Conservation (phyloP, 2,329 filamentous ascomycete species). For the Botrytis fragariae region DNA sequence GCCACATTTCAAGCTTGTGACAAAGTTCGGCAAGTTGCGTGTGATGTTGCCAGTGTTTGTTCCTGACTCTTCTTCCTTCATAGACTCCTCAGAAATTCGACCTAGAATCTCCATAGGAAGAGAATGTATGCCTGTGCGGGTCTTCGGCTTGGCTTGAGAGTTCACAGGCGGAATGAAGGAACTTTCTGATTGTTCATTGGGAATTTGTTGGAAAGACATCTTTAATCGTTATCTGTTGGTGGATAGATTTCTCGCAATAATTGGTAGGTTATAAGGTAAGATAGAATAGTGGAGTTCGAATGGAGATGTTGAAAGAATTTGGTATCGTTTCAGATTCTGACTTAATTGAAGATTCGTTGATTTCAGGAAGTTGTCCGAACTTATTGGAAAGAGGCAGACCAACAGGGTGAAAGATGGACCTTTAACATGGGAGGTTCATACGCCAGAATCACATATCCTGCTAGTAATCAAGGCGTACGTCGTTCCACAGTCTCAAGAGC, state of each 20-base stretch:
- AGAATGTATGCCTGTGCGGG: neutral
- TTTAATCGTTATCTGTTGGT: neutral
- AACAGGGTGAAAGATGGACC: neutral
- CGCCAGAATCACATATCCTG: too few relatives aligned
- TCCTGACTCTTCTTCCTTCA: neutral
- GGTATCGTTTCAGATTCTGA: neutral
- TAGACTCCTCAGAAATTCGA: neutral
- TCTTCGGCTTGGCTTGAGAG: neutral
- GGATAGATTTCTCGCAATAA: neutral
- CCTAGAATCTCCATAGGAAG: neutral
- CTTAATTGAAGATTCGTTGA: neutral
- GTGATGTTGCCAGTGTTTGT: neutral
- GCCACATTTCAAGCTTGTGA: neutral
- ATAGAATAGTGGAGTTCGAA: too few relatives aligned
- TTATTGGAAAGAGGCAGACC: neutral
- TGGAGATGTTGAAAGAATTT: neutral
- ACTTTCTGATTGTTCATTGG: neutral
- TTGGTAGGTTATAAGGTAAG: neutral
- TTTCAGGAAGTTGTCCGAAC: neutral
- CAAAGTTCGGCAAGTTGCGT: neutral
- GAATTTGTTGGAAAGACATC: neutral
- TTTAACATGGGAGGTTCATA: neutral
- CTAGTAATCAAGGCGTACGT: neutral
- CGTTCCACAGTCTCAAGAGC: neutral
- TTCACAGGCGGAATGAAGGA: neutral